A percentile compares a stretch with the other conserved stretches of the same genome.
phyloP scores from a whole-genome alignment of 805 yeast species.

The Candida insectalens region DNA sequence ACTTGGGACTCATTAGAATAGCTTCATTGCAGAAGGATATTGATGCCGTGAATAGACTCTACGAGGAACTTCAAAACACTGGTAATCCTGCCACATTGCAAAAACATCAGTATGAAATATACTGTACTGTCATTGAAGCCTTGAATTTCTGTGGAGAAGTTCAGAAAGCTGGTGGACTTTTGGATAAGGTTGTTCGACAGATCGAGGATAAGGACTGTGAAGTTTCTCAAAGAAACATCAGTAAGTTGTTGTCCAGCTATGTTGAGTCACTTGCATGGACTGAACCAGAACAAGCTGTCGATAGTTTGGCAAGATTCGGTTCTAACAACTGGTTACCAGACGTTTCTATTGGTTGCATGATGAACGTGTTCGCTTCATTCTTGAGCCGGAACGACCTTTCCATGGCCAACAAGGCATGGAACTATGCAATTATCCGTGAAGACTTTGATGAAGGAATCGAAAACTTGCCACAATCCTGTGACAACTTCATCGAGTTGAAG shows the following conservation, averaged over 20 bases:
- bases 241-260: constrained; percentile 17
- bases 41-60: constrained; percentile 27
- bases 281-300: constrained; percentile 17
- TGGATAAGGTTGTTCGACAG: constrained; percentile 40
- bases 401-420: constrained; percentile 21
- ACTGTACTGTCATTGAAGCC: constrained; percentile 41
- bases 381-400: constrained; percentile 13
- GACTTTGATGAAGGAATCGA: constrained; percentile 21
- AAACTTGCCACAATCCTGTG: constrained; percentile 5
- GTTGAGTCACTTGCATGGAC: constrained; percentile 18
- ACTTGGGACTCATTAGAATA: constrained; percentile 29
- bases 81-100: constrained; percentile 4
- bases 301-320: constrained; percentile 19
- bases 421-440: constrained; percentile 20
- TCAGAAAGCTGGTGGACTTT: constrained; percentile 41
- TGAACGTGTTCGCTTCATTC: constrained; percentile 16
- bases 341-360: constrained; percentile 17
- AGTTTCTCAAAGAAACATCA: constrained; percentile 8
- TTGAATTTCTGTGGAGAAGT: constrained; percentile 41
- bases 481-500: constrained; percentile 9
- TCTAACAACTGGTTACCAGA: constrained; percentile 25
- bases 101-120: constrained; percentile 35
- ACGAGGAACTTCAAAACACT: constrained; percentile 21
- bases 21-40: constrained; percentile 29
- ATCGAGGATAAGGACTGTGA: constrained; percentile 7